A percentile compares a stretch with the other conserved stretches of the same genome.
Evolutionary conservation across 768 basidiomycete genomes (phyloP).

Genomic region (Kwoniella sp.): DNA sequence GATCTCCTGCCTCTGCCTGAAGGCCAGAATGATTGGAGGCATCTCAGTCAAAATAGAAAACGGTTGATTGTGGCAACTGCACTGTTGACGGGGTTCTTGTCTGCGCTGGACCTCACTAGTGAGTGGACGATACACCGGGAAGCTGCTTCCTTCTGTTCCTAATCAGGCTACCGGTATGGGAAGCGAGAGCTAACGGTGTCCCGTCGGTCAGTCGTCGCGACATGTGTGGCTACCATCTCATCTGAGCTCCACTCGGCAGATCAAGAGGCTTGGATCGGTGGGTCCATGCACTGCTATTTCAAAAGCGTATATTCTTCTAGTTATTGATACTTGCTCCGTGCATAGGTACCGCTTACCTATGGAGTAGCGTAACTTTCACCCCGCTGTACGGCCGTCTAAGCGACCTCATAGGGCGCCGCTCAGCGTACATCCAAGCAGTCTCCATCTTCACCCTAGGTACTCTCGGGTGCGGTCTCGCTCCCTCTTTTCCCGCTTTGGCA

Average conservation of each 20-base stretch:
- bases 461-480: slow-evolving; percentile 78
- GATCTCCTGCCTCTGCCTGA: neutral
- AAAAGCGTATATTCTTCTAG: no score
- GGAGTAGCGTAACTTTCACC: slow-evolving; percentile 62
- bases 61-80: slow-evolving; percentile 13
- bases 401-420: slow-evolving; percentile 64
- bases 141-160: no score
- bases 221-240: slow-evolving; percentile 19
- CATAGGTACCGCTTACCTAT: slow-evolving; percentile 27
- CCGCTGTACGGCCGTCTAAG: slow-evolving; percentile 60
- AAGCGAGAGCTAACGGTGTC: no score
- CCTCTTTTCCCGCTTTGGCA: slow-evolving; percentile 78
- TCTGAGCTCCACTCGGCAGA: slow-evolving; percentile 16
- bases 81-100: slow-evolving; percentile 15
- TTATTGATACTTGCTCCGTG: no score
- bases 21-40: slow-evolving; percentile 11
- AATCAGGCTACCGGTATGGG: no score
- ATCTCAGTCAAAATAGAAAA: slow-evolving; percentile 8
- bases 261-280: slow-evolving; percentile 25
- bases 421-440: slow-evolving; percentile 80
- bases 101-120: slow-evolving; percentile 15
- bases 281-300: no score
- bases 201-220: slow-evolving; percentile 15
- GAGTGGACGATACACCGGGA: neutral
- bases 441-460: slow-evolving; percentile 85